Percentiles rank a stretch among this genome's conserved stretches.
Evolutionary conservation across 768 basidiomycete genomes (phyloP).

Genomic region (Termitomyces sp.): DNA sequence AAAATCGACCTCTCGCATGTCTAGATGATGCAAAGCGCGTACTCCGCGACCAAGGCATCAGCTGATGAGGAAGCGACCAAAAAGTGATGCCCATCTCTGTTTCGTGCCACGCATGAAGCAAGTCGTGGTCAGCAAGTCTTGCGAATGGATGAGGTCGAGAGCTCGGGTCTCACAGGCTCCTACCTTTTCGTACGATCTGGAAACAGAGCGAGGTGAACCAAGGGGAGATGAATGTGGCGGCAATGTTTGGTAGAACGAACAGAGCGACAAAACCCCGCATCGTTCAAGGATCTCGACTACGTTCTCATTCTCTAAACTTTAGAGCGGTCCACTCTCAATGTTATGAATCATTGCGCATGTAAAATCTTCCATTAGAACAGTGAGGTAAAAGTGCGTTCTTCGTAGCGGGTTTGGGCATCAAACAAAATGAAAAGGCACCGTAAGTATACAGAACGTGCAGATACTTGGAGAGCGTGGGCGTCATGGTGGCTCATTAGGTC

Average conservation of each 20-base stretch:
- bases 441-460: background rate
- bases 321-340: background rate
- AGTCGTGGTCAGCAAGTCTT: background rate
- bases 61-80: background rate
- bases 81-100: too few species aligned
- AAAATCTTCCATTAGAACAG: background rate
- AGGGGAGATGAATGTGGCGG: background rate
- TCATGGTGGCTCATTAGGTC: background rate
- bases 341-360: background rate
- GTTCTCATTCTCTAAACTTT: background rate
- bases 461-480: background rate
- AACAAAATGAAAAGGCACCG: background rate
- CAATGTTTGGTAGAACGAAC: background rate
- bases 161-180: background rate
- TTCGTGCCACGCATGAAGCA: background rate
- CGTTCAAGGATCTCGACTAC: background rate
- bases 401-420: background rate
- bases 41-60: background rate
- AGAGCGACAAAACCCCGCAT: background rate
- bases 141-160: background rate
- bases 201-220: background rate
- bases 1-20: too few species aligned
- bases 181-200: background rate
- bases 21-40: background rate
- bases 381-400: background rate